Percentiles rank a stretch among this genome's conserved stretches.
These are phyloP conservation scores for Xerocomellus amylosporus DNA, from an alignment of 768 basidiomycete genomes.

Conservation along the genomic window DNA sequence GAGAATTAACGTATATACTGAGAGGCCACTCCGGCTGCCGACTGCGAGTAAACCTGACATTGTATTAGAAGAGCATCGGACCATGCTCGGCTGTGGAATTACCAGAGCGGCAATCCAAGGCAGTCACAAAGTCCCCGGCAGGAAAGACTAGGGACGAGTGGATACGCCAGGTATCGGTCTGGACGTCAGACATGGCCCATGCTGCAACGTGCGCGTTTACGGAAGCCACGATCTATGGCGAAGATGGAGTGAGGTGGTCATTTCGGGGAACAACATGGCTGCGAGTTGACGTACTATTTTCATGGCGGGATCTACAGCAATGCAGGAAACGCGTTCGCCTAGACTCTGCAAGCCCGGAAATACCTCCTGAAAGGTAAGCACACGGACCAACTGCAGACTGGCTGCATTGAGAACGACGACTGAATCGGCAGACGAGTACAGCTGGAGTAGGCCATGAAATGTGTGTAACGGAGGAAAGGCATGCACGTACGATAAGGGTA, in stretches of 20 bases:
- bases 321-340: slow-evolving; percentile 49
- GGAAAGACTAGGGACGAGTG: slow-evolving; percentile 78
- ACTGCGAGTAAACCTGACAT: slow-evolving; percentile 70
- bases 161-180: slow-evolving; percentile 66
- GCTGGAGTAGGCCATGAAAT: slow-evolving; percentile 36
- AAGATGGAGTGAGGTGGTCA: slow-evolving; percentile 9
- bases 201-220: slow-evolving; percentile 66
- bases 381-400: slow-evolving; percentile 59
- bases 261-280: slow-evolving; percentile 6
- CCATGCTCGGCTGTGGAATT: slow-evolving; percentile 9
- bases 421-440: slow-evolving; percentile 70
- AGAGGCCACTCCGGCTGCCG: slow-evolving; percentile 56
- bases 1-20: slow-evolving; percentile 72
- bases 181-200: slow-evolving; percentile 72
- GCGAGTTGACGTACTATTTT: slow-evolving; percentile 60
- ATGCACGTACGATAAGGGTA: slow-evolving; percentile 55
- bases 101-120: slow-evolving; percentile 78
- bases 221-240: slow-evolving; percentile 66
- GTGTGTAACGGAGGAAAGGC: not conserved
- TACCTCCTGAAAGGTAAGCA: slow-evolving; percentile 77
- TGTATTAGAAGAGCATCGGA: slow-evolving; percentile 24
- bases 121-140: slow-evolving; percentile 50
- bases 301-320: slow-evolving; percentile 75
- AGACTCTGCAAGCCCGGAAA: slow-evolving; percentile 58
- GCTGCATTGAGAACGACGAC: slow-evolving; percentile 72